Base-by-base conservation (phyloP, 192 early-diverging fungal species). In the Podila epigama region DNA sequence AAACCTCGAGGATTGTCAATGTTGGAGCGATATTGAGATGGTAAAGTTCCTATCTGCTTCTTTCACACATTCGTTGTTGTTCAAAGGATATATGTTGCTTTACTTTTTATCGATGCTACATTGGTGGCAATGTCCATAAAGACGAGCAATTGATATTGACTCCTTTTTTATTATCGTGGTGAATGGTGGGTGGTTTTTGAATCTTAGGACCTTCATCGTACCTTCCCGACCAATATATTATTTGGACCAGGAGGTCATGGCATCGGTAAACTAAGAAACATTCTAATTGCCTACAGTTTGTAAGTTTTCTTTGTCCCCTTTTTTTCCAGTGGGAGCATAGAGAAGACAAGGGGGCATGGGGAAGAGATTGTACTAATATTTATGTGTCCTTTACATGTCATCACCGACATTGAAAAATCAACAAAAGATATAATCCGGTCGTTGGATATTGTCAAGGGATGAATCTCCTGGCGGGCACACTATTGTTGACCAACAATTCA, bases 391-490 rank as follows among this genome's bases (percentile, higher is more conserved):
- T 16, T 18, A 48, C 13, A n/a, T 53, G 8, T 3, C 2, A 18
- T n/a, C 13, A 20, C 13, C 51, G 7, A 58, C 1, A 2, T 35
- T 52, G 15, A 2, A 33, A 12, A 37, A 11, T n/a, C 11, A 20
- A 16, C 5, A 27, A 13, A 33, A 77, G 73, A 1, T 66, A 77
- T 15, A 79, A 81, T 52, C 84, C 86, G 0, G 69, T 54, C 8
- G 67, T 81, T 28, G 86, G 86, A 25, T 88, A 88, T 63, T 88
- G 86, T 54, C 86, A 88, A 67, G 86, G 86, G 52, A 88, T 88
- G 86, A 82, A 88, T 52, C 80, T 82, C 51, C 75, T 88, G 18
- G 84, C 84, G 15, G 71, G 71, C 50, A 85, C 83, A 6, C 62
- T 88, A 11, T 72, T 88, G 5, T 35, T 73, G 22, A 83, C 86